Evolutionary conservation across 768 basidiomycete genomes (phyloP), one percentile per base, ranked within the genome.

Genomic region (Mycena crocata): DNA sequence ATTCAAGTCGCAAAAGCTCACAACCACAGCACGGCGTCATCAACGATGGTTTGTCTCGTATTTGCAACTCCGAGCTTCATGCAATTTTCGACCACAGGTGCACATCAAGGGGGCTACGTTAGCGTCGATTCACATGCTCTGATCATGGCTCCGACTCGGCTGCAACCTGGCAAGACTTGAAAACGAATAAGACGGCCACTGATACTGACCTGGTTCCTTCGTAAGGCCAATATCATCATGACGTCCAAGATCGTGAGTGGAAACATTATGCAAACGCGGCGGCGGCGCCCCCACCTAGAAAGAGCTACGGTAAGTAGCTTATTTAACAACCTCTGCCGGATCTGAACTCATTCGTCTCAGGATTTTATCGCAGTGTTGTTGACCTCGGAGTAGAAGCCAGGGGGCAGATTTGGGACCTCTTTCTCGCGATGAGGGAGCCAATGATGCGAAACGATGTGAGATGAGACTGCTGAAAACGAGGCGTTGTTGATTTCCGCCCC

Each of bases 341-440:
- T 28, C 39, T 37, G 19, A 57, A 59, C 26, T 44, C 39, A 3
- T 32, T 5, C 26, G 17, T 35, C 23, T 15, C 19, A 67, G 66
- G 66, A 34, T 68, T 68, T 37, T 68, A 68, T 39, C 66, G 66
- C 34, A 68, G 66, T 34, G 66, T 68, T 49, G 66, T 68, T 14
- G 61, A 68, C 44, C 40, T 68, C 31, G 66, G 66, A 0, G 21
- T 15, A 35, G 61, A 67, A 50, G 66, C 66, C 14, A 46, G 40
- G 28, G 66, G 66, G 0, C 49, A 68, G 34, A 35, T 63, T 28
- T 68, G 66, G 66, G 45, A 68, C 46, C 61, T 68, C 2, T 63
- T 68, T 34, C 49, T 68, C 3, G 66, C 56, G 50, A 68, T 68
- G 66, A 26, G 61, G 35, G 66, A 68, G 32, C 66, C 61, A 23